Conservation (phyloP, 2,329 filamentous ascomycete species). For the Colletotrichum nymphaeae region DNA sequence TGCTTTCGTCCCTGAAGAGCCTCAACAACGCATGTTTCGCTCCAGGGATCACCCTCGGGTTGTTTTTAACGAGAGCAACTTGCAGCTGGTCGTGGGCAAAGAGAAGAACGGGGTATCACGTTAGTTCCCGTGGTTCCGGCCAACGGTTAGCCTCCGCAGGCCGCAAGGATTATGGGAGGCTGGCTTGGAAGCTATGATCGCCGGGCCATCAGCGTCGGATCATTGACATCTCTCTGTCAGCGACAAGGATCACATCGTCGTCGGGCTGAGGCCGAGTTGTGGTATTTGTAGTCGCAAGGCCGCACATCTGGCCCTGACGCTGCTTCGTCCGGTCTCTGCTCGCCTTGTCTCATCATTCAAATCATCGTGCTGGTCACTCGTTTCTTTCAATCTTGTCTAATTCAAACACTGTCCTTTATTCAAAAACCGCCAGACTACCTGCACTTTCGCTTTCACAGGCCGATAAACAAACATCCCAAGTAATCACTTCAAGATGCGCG, state of each 20-base stretch:
- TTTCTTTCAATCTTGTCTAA: constrained; percentile 9
- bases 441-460: not conserved
- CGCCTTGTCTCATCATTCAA: constrained; percentile 2
- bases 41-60: constrained; percentile 18
- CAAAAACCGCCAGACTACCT: not conserved
- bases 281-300: constrained; percentile 25
- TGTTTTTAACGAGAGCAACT: not conserved
- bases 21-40: constrained; percentile 14
- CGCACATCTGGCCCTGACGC: not conserved
- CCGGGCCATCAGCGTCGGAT: constrained; percentile 14
- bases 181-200: constrained; percentile 28
- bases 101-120: not conserved
- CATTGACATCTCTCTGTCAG: not conserved
- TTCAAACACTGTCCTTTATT: not conserved
- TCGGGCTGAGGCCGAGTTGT: not conserved
- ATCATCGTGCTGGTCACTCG: constrained; percentile 34
- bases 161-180: not conserved
- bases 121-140: constrained; percentile 11
- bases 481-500: constrained; percentile 29
- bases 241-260: not conserved
- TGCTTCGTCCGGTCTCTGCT: constrained; percentile 13
- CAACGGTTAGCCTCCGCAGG: not conserved
- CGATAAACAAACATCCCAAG: not conserved
- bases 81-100: not conserved
- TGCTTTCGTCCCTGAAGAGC: constrained; percentile 4